A percentile compares a stretch with the other conserved stretches of the same genome.
Evolutionary conservation across 2,329 filamentous ascomycete genomes (phyloP).

Genomic region (Dactylellina cionopaga): DNA sequence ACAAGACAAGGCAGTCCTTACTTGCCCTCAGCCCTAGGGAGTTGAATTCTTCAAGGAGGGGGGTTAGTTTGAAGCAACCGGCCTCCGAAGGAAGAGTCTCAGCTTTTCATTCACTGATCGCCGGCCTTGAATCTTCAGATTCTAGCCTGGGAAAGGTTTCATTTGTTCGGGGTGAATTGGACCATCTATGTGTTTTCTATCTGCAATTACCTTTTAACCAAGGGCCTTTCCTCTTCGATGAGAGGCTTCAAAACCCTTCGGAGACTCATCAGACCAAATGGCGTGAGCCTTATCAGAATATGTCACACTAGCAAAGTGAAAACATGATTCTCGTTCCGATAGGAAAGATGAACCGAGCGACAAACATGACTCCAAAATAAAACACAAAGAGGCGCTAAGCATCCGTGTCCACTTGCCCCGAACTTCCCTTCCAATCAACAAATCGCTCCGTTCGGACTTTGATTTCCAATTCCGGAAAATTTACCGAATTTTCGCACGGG

Average conservation of each 20-base stretch:
- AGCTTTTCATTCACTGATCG: constrained; percentile 21
- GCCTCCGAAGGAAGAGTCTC: not conserved
- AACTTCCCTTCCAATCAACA: constrained; percentile 17
- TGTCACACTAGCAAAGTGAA: not conserved
- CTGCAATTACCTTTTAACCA: no score
- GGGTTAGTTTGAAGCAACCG: constrained; percentile 9
- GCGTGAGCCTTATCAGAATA: no score
- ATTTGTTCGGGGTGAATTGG: no score
- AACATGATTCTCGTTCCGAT: not conserved
- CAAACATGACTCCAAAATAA: not conserved
- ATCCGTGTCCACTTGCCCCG: constrained; percentile 22
- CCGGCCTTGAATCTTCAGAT: constrained; percentile 14
- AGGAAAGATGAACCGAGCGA: constrained; percentile 36
- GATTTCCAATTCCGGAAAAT: constrained; percentile 36
- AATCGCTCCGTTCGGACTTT: constrained; percentile 35
- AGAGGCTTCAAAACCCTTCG: no score
- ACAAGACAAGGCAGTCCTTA: constrained; percentile 45
- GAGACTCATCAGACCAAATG: no score
- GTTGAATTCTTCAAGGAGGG: not conserved
- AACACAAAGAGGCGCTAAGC: constrained; percentile 15
- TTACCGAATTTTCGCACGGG: constrained; percentile 43
- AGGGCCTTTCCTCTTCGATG: no score
- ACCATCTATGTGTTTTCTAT: no score
- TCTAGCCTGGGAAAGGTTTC: not conserved
- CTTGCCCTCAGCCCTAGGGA: constrained; percentile 31